Evolutionary conservation across 208 protist genomes (phyloP), one percentile per base, ranked within the genome.

Genomic region (Jaenimonas drosophilae): DNA sequence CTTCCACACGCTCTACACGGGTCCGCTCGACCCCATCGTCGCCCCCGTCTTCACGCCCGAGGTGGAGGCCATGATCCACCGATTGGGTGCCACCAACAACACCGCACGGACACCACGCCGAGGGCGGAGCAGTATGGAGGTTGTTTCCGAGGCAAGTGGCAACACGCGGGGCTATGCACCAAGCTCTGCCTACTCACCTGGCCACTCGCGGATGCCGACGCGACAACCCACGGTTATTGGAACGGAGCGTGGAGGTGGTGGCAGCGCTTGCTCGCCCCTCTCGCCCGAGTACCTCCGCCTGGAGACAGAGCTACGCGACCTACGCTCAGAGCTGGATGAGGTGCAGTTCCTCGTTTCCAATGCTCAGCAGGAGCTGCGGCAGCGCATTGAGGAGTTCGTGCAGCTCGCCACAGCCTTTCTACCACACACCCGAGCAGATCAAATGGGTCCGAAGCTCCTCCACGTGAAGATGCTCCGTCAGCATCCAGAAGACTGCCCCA

Each of bases 401-500:
- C 33, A 40, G 21, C 31, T 80, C 3, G 26, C 40, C 28, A 36
- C 23, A 1, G 32, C 79, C 37, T 76, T 84, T 27, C 46, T 84
- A 14, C 75, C 75, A 0, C 75, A 84, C 66, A 84, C 75, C 14
- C 69, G 59, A 2, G 33, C 61, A 26, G 75, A 84, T 26, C 66
- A 79, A 38, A 47, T 76, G 2, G 31, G 26, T 9, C 52, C 72
- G 31, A 46, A 47, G 34, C 47, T 75, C 39, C 44, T 84, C 19
- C 67, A 64, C 6, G 43, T 84, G 54, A 84, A 77, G 52, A 79
- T 70, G 67, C 54, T 84, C 26, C 75, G 70, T 17, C 70, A 79
- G 50, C 69, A 62, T 50, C 69, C 75, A 1, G 55, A 79, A 21
- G 70, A 79, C 45, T 63, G 76, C 12, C 67, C 70, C 3, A 54